phyloP scores from a whole-genome alignment of 106 monocot species.

The Dendrobium chrysotoxum region DNA sequence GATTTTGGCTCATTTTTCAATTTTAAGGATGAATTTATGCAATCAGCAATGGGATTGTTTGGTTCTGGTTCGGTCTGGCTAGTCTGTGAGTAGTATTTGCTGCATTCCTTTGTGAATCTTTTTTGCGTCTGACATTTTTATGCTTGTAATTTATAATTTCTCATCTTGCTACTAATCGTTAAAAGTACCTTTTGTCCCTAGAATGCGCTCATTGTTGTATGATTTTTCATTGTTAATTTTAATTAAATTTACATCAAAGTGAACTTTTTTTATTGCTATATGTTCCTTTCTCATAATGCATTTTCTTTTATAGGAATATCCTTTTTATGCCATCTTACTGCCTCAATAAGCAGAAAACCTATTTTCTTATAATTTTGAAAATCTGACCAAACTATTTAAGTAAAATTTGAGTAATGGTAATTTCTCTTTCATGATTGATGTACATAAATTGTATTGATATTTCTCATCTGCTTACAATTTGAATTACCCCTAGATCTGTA shows the following conservation, averaged over 20 bases:
- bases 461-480: background rate
- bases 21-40: slow-evolving; percentile 68
- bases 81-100: slow-evolving; percentile 53
- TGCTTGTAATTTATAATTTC: background rate
- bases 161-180: background rate
- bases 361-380: background rate
- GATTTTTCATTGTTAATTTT: background rate
- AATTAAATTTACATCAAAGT: background rate
- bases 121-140: background rate
- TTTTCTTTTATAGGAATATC: too few species aligned
- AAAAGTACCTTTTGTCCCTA: background rate
- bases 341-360: background rate
- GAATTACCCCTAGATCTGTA: slow-evolving; percentile 49
- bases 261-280: background rate
- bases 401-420: background rate
- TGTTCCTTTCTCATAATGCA: too few species aligned
- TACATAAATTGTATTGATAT: background rate
- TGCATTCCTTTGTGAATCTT: background rate
- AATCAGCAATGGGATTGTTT: slow-evolving; percentile 50
- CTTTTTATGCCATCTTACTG: too few species aligned
- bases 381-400: background rate
- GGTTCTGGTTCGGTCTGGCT: slow-evolving; percentile 99
- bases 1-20: slow-evolving; percentile 86
- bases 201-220: background rate
- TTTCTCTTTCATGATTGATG: background rate